These are phyloP conservation scores for Dorcoceras hygrometricum DNA, from an alignment of 257 asterid genomes.

Conservation along the genomic window DNA sequence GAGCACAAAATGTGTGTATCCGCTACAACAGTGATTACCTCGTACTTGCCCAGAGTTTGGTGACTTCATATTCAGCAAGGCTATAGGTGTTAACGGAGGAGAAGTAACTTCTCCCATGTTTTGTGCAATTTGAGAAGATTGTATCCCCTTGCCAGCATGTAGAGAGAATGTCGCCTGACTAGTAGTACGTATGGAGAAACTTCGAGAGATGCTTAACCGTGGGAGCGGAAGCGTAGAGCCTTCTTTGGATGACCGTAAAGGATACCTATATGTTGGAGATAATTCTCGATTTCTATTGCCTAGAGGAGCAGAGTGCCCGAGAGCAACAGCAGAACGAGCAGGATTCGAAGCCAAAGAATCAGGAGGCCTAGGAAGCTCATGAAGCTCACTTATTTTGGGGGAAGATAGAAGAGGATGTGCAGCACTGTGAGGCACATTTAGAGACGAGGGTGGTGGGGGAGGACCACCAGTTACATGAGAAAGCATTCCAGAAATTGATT, in stretches of 20 bases:
- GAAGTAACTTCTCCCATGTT: constrained; percentile 49
- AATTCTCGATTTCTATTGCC: constrained; percentile 51
- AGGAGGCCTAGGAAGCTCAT: constrained; percentile 98
- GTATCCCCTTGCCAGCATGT: constrained; percentile 54
- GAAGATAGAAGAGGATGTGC: constrained; percentile 70
- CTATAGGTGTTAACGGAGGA: constrained; percentile 81
- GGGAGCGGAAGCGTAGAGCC: constrained; percentile 82
- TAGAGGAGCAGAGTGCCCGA: constrained; percentile 88
- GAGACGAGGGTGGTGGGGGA: constrained; percentile 42
- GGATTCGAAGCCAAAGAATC: constrained; percentile 55
- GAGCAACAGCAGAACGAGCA: constrained; percentile 33
- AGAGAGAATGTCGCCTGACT: constrained; percentile 47
- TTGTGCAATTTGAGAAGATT: constrained; percentile 45
- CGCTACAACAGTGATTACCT: constrained; percentile 38
- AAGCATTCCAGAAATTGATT: constrained; percentile 42
- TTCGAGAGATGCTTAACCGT: constrained; percentile 59
- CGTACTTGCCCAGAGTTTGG: constrained; percentile 55
- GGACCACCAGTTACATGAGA: constrained; percentile 36
- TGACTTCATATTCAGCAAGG: constrained; percentile 57
- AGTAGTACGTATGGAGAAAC: constrained; percentile 77
- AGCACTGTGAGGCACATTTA: constrained; percentile 46
- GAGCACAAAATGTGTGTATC: background rate
- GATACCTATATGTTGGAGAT: constrained; percentile 61
- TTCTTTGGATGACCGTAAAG: constrained; percentile 38
- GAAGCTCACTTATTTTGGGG: constrained; percentile 86